Evolutionary conservation across 805 yeast species (phyloP).

Genomic region (Cyberlindnera mycetangii): DNA sequence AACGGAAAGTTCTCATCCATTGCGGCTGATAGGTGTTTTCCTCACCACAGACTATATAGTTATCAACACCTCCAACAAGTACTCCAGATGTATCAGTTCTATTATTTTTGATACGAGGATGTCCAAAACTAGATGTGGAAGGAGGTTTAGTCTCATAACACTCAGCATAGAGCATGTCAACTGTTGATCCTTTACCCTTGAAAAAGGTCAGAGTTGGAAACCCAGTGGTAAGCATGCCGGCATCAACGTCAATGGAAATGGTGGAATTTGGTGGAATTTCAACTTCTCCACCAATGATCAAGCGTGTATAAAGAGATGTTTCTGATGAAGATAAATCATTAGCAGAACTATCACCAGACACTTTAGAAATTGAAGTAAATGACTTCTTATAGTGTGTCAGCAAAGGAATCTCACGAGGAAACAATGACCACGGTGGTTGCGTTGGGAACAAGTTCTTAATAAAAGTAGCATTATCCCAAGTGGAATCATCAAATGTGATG

Average conservation of each 20-base stretch:
- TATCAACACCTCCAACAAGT: slow-evolving; percentile 1
- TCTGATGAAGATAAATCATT: not conserved
- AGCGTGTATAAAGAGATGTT: not conserved
- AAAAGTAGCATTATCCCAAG: not conserved
- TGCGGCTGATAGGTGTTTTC: not conserved
- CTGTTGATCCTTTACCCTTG: not conserved
- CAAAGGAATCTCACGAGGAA: not conserved
- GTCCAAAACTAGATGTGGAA: not conserved
- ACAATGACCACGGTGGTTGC: not conserved
- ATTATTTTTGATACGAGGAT: not conserved
- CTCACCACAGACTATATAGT: not conserved
- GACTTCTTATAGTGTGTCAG: not conserved
- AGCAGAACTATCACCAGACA: not conserved
- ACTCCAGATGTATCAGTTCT: slow-evolving; percentile 4
- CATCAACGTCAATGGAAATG: not conserved
- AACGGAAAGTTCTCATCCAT: slow-evolving; percentile 3
- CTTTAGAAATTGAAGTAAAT: not conserved
- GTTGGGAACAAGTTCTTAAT: not conserved
- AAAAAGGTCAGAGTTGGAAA: not conserved
- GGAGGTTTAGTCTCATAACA: not conserved
- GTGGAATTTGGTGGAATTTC: not conserved
- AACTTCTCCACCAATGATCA: not conserved
- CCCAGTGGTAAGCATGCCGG: not conserved
- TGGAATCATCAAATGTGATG: not conserved
- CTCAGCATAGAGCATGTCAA: not conserved